Base-by-base conservation (phyloP, 179 eudicot genomes). In the Beta corolliflora region DNA sequence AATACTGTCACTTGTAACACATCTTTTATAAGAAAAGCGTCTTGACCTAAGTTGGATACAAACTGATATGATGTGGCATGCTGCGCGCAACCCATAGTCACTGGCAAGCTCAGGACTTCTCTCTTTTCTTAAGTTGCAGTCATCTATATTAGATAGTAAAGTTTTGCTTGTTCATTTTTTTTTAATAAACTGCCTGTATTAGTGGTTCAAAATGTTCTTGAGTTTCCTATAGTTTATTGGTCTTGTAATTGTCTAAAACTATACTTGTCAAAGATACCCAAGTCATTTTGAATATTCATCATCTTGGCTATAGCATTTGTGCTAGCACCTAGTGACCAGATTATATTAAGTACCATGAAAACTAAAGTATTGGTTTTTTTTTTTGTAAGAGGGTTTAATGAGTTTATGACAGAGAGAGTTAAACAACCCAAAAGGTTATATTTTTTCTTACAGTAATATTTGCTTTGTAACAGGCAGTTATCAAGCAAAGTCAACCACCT, bases 91-190 rank as follows among this genome's bases (percentile, higher is more conserved):
- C 9, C 12, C 52, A 6, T 48, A 11, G 52, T 67, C 84, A 83
- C 91, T 79, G 78, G 80, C 88, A 50, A 89, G 77, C 81, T 81
- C 89, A 18, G 81, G 88, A 84, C 78, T 83, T 63, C 83, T 83
- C 79, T 75, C 89, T 82, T 81, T 81, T 75, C 80, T 79, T 25
- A 88, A 85, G 81, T 77, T 80, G 56, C 90, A 84, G 54, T 85
- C 84, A 41, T 81, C 77, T 76, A 79, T 55, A 16, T n/a, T 60
- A 46, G n/a, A 76, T 18, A 88, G 65, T 77, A 64, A 56, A 89
- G 80, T 54, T 84, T 80, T 77, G 84, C 88, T 77, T 79, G 58
- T 67, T 76, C 89, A 71, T 69, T 74, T 91, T 86, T 73, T 87
- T 86, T 81, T 81, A 66, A 36, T 76, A 85, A 90, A 71, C 81